phyloP scores from a whole-genome alignment of 805 yeast species.

The Ogataea trehaloabstinens region DNA sequence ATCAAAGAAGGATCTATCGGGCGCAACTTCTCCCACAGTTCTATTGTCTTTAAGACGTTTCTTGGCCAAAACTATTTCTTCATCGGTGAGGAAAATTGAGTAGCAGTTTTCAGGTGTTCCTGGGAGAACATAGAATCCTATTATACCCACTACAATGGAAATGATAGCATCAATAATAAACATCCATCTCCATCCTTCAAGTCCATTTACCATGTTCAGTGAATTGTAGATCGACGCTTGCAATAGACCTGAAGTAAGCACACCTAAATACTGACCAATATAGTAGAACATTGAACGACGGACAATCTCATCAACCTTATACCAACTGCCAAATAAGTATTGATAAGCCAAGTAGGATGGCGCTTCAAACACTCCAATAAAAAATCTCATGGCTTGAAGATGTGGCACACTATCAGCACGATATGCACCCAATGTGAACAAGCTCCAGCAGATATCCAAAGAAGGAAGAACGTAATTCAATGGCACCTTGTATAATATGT shows the following conservation, averaged over 20 bases:
- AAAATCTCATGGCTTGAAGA: constrained; percentile 59
- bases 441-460: constrained; percentile 64
- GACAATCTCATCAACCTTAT: constrained; percentile 52
- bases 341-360: constrained; percentile 61
- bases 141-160: constrained; percentile 36
- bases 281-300: constrained; percentile 64
- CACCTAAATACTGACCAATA: constrained; percentile 59
- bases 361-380: constrained; percentile 67
- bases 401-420: constrained; percentile 48
- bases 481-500: constrained; percentile 52
- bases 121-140: constrained; percentile 42
- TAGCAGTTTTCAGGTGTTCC: constrained; percentile 44
- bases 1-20: constrained; percentile 38
- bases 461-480: constrained; percentile 51
- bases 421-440: constrained; percentile 56
- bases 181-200: constrained; percentile 52
- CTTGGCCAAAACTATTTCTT: constrained; percentile 44
- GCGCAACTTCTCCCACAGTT: constrained; percentile 20
- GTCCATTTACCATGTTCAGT: constrained; percentile 19
- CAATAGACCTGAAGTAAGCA: constrained; percentile 53
- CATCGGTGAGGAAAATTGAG: constrained; percentile 36
- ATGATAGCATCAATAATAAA: constrained; percentile 49
- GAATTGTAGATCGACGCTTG: constrained; percentile 37
- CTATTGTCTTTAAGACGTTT: constrained; percentile 39
- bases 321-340: constrained; percentile 56